Percentiles rank a stretch among this genome's conserved stretches.
Evolutionary conservation across 345 rosid species (phyloP).

Genomic region (Melaleuca quinquenervia): DNA sequence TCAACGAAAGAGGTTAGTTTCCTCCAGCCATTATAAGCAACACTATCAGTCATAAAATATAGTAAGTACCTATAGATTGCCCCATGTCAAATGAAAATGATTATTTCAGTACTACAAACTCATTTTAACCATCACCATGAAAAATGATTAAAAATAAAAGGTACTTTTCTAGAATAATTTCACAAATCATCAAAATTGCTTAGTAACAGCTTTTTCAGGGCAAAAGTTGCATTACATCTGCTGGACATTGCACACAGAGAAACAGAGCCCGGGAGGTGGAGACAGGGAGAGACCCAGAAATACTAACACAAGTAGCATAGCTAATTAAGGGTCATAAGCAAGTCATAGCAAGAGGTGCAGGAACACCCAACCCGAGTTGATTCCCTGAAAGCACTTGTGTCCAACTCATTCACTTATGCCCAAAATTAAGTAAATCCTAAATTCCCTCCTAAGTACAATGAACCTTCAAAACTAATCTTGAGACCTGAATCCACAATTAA

Average conservation of each 20-base stretch:
- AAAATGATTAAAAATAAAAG: background rate
- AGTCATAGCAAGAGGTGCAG: background rate
- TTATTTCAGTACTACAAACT: background rate
- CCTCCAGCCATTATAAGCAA: background rate
- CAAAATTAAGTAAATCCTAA: background rate
- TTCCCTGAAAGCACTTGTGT: background rate
- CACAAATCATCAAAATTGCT: background rate
- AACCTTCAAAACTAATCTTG: background rate
- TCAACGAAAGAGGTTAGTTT: background rate
- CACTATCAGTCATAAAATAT: background rate
- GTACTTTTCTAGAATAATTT: background rate
- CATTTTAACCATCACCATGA: background rate
- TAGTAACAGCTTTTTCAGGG: background rate
- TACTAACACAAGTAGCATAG: background rate
- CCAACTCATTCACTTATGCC: background rate
- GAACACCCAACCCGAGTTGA: background rate
- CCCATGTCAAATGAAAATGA: background rate
- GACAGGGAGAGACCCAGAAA: background rate
- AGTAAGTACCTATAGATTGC: background rate
- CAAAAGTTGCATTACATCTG: background rate
- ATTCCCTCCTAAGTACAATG: background rate
- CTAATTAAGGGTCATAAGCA: background rate
- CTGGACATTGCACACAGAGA: background rate
- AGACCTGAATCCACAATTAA: background rate
- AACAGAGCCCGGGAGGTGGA: background rate